A percentile compares a stretch with the other conserved stretches of the same genome.
Conservation (phyloP, 2,329 filamentous ascomycete genomes). For the Fusarium aywerte region DNA sequence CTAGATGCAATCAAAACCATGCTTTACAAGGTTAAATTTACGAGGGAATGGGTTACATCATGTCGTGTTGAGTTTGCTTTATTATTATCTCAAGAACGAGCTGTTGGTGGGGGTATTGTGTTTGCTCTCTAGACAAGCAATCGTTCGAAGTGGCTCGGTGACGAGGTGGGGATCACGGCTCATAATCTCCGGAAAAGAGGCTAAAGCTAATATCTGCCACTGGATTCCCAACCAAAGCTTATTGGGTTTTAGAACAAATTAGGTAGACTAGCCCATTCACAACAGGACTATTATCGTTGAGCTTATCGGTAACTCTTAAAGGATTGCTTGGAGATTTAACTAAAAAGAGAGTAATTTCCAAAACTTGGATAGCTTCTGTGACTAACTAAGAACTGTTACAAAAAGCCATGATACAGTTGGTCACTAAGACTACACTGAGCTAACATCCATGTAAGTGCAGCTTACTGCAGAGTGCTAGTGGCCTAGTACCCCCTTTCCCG, state of each 20-base stretch:
- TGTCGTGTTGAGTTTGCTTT: too few relatives aligned
- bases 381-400: neutral
- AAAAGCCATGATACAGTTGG: neutral
- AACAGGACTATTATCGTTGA: neutral
- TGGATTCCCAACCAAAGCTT: neutral
- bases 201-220: neutral
- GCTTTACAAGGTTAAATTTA: too few relatives aligned
- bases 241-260: neutral
- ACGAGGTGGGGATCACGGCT: neutral
- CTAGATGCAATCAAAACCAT: too few relatives aligned
- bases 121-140: too few relatives aligned
- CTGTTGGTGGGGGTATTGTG: too few relatives aligned
- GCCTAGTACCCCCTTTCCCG: too few relatives aligned
- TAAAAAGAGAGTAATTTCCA: neutral
- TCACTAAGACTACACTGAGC: too few relatives aligned
- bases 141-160: too few relatives aligned
- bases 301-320: neutral
- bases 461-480: too few relatives aligned
- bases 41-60: too few relatives aligned
- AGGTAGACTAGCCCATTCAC: neutral
- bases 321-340: neutral
- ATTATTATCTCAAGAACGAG: too few relatives aligned
- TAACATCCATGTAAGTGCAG: too few relatives aligned
- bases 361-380: neutral
- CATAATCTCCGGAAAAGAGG: neutral